A percentile compares a stretch with the other conserved stretches of the same genome.
These are phyloP conservation scores for Obba rivulosa DNA, from an alignment of 768 basidiomycete species.

Conservation along the genomic window DNA sequence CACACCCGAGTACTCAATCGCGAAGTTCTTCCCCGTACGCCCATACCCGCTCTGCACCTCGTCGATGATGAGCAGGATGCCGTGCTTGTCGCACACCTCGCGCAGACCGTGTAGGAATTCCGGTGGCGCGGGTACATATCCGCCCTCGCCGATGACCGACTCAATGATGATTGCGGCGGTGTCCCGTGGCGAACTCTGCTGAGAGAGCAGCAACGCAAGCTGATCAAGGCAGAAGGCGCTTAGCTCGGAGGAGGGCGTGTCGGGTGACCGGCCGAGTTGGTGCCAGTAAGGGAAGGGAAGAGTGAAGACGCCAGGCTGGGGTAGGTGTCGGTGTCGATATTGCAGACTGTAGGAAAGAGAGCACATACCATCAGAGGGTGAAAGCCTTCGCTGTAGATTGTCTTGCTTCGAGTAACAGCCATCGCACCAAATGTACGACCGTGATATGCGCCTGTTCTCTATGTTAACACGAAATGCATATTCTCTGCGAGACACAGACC, in stretches of 20 bases:
- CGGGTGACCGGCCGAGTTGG: constrained; percentile 55
- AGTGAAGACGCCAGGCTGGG: constrained; percentile 75
- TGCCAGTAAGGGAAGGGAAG: constrained; percentile 94
- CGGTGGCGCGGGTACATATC: constrained; percentile 84
- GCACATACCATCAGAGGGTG: constrained; percentile 75
- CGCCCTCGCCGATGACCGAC: constrained; percentile 92
- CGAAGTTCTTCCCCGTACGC: constrained; percentile 77
- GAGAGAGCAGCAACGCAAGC: constrained; percentile 70
- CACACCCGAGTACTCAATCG: constrained; percentile 80
- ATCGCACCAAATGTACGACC: constrained; percentile 92
- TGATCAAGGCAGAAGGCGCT: constrained; percentile 68
- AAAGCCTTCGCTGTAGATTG: constrained; percentile 75
- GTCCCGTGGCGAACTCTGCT: constrained; percentile 79
- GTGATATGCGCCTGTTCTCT: constrained; percentile 66
- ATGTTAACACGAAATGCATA: not conserved
- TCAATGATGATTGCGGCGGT: constrained; percentile 94
- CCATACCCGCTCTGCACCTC: constrained; percentile 92
- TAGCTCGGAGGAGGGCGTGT: constrained; percentile 52
- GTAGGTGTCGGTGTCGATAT: not conserved
- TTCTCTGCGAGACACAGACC: constrained; percentile 32
- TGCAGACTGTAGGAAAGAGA: not conserved
- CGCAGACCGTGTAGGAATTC: constrained; percentile 78
- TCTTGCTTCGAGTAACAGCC: constrained; percentile 93
- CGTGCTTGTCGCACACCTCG: constrained; percentile 80
- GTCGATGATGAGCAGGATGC: constrained; percentile 78